Percentiles rank a stretch among this genome's conserved stretches.
These are phyloP conservation scores for Didymella segeticola DNA, from an alignment of 2,329 filamentous ascomycete species.

Conservation along the genomic window DNA sequence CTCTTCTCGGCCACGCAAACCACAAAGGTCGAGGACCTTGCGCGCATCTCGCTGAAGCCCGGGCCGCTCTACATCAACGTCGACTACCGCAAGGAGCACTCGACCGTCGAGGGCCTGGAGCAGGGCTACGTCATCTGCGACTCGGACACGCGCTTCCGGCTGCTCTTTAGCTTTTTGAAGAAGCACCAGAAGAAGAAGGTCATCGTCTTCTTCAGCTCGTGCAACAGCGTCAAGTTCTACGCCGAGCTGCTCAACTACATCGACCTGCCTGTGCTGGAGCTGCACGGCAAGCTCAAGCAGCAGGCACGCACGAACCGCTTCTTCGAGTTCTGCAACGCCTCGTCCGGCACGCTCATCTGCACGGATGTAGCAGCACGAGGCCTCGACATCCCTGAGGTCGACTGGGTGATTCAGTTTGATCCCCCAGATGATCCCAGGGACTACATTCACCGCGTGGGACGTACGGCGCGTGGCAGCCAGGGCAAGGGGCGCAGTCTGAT, in stretches of 20 bases:
- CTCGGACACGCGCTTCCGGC: constrained; percentile 88
- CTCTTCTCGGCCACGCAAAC: constrained; percentile 99
- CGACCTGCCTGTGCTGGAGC: constrained; percentile 83
- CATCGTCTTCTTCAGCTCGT: constrained; percentile 89
- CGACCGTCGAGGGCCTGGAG: constrained; percentile 90
- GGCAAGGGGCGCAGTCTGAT: constrained; percentile 87
- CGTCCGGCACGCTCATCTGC: constrained; percentile 87
- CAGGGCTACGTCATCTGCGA: constrained; percentile 96
- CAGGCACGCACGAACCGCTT: constrained; percentile 99
- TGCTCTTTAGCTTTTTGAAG: constrained; percentile 94
- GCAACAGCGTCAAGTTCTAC: constrained; percentile 95
- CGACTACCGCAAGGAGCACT: constrained; percentile 85
- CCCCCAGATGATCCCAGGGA: constrained; percentile 81
- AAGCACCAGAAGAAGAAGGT: constrained; percentile 94
- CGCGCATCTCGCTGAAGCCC: constrained; percentile 87
- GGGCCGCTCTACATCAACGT: constrained; percentile 98
- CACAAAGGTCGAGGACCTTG: constrained; percentile 96
- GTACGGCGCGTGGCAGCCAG: constrained; percentile 85
- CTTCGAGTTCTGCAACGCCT: constrained; percentile 91
- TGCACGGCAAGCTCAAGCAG: constrained; percentile 95
- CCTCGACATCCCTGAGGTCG: constrained; percentile 92
- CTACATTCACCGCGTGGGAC: constrained; percentile 85
- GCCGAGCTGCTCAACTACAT: constrained; percentile 96
- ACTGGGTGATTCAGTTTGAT: constrained; percentile 92
- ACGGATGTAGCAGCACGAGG: constrained; percentile 96